Base-by-base conservation (phyloP, 805 yeast genomes). In the Candida quercuum region DNA sequence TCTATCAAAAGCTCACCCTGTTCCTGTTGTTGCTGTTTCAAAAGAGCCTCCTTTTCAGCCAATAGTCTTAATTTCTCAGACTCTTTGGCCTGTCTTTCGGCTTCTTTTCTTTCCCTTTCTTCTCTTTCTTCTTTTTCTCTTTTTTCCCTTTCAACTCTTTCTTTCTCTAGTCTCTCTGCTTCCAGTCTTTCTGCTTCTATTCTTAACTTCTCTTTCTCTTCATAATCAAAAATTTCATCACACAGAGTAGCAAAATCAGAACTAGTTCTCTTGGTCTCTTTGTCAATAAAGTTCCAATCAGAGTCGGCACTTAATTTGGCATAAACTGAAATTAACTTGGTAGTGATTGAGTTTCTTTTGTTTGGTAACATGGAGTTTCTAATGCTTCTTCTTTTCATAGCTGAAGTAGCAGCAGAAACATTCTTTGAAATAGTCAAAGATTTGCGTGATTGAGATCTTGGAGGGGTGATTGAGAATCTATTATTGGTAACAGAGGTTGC, bases 241-340 rank as follows among this genome's bases (percentile, higher is more conserved):
- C 87, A 81, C 30, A 83, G 64, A 3, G 83, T 73, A 11, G 88
- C 93, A 65, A 83, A 83, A 44, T 83, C 84, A 13, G 86, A 78
- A 26, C 86, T 78, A 2, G 89, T 81, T 59, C 93, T 70, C 59
- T 75, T 81, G 6, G 87, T 79, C 55, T 78, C 86, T 50, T 74
- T 77, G 49, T 81, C 85, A 59, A 81, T 73, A 48, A 74, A 74
- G 49, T 78, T 83, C 78, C 86, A 76, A 42, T 77, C 83, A 29
- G 72, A 68, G 38, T 67, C 71, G 32, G 70, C 70, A 3, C 86
- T 71, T 42, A 83, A 61, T 53, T 78, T 81, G 24, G 91, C 86
- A 57, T 83, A 83, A 0, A 87, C 78, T 1, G 87, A 73, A 41
- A 83, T 70, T 43, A 83, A 57, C 51, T 79, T 82, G 29, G 86